Evolutionary conservation across 371 early-diverging fungal genomes (phyloP).

Genomic region (Lichtheimia hyalospora): DNA sequence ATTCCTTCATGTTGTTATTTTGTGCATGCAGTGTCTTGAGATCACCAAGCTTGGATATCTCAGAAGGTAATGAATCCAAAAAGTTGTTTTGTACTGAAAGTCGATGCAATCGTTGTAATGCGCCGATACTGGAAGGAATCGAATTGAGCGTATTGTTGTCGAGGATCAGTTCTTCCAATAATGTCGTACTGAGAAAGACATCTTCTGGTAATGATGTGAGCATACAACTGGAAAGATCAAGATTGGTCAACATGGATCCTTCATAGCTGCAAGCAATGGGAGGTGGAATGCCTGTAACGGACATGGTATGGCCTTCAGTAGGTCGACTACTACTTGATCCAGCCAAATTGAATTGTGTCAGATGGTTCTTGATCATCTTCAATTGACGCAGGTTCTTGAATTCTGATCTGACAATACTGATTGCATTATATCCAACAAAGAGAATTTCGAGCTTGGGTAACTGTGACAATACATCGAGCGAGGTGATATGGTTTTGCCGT

Average conservation of each 20-base stretch:
- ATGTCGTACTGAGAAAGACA: slow-evolving; percentile 56
- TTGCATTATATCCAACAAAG: slow-evolving; percentile 70
- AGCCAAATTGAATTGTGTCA: slow-evolving; percentile 51
- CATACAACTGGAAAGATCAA: slow-evolving; percentile 74
- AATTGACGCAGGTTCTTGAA: slow-evolving; percentile 40
- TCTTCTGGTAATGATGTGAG: slow-evolving; percentile 67
- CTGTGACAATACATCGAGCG: slow-evolving; percentile 57
- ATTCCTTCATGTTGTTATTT: slow-evolving; percentile 66
- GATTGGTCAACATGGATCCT: slow-evolving; percentile 31
- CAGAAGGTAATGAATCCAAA: slow-evolving; percentile 49
- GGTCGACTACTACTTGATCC: neutral
- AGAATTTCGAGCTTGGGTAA: slow-evolving; percentile 62
- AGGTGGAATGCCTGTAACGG: neutral
- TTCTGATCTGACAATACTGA: slow-evolving; percentile 44
- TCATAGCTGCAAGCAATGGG: slow-evolving; percentile 1
- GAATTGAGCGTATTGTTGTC: slow-evolving; percentile 76
- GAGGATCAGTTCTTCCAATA: slow-evolving; percentile 60
- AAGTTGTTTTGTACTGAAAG: slow-evolving; percentile 78
- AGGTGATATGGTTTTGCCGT: slow-evolving; percentile 71
- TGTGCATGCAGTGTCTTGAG: slow-evolving; percentile 41
- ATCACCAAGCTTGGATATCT: slow-evolving; percentile 33
- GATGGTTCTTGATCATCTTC: slow-evolving; percentile 54
- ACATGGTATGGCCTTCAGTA: neutral
- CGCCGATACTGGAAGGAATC: slow-evolving; percentile 65
- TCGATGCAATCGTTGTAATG: slow-evolving; percentile 47